Percentiles rank a stretch among this genome's conserved stretches.
phyloP scores from a whole-genome alignment of 768 basidiomycete species.

The Phylloporus arenicola region DNA sequence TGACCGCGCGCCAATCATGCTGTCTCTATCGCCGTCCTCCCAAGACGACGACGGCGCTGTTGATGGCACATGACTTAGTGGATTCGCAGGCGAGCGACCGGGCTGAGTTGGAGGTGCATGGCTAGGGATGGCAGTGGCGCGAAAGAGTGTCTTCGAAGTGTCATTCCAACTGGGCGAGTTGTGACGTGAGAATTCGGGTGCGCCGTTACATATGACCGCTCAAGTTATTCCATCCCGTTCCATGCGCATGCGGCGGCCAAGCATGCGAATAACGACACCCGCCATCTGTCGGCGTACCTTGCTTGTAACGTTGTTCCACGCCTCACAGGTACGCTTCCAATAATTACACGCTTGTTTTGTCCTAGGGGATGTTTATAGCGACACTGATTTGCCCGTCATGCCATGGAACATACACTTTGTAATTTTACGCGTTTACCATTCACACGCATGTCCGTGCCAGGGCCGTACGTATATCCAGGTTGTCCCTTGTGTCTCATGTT shows the following conservation, averaged over 20 bases:
- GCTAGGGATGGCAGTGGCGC: slow-evolving; percentile 39
- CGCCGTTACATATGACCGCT: not conserved
- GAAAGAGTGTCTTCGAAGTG: slow-evolving; percentile 11
- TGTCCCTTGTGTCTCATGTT: no score
- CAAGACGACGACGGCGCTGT: slow-evolving; percentile 25
- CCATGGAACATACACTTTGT: not conserved
- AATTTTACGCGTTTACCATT: not conserved
- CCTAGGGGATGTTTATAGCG: not conserved
- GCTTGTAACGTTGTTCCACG: not conserved
- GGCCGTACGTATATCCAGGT: no score
- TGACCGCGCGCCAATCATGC: slow-evolving; percentile 8
- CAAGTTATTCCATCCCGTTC: no score
- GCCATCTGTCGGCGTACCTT: not conserved
- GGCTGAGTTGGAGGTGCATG: slow-evolving; percentile 32
- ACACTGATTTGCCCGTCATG: not conserved
- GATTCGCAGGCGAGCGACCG: slow-evolving; percentile 12
- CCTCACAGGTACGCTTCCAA: not conserved
- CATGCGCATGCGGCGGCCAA: not conserved
- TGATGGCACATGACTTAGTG: slow-evolving; percentile 28
- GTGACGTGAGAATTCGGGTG: not conserved
- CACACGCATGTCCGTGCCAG: not conserved
- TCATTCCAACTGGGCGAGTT: no score
- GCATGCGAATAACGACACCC: not conserved
- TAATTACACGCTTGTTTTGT: no score
- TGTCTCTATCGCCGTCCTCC: slow-evolving; percentile 15